These are phyloP conservation scores for Chlamydomonas sp. DNA, from an alignment of 139 green algal genomes.

Conservation along the genomic window DNA sequence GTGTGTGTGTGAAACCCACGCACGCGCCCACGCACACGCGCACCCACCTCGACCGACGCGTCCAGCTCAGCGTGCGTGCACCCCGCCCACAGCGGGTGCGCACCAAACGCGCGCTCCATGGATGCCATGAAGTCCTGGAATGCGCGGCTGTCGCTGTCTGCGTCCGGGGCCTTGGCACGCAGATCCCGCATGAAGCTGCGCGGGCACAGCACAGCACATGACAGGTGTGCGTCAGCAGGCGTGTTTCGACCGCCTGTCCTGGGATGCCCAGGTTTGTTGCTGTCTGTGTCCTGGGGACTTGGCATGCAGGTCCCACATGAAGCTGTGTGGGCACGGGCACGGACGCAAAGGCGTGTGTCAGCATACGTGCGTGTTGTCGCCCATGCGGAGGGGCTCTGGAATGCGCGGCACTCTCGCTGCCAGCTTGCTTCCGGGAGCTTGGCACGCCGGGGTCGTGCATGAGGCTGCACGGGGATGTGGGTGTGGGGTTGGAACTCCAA, in stretches of 20 bases:
- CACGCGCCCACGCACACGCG: too few relatives aligned
- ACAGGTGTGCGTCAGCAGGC: neutral
- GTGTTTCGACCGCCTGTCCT: neutral
- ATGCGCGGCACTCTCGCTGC: too few relatives aligned
- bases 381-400: too few relatives aligned
- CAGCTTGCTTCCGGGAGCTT: too few relatives aligned
- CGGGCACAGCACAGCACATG: neutral
- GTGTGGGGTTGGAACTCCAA: too few relatives aligned
- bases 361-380: too few relatives aligned
- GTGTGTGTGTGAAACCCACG: too few relatives aligned
- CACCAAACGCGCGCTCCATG: constrained; percentile 66
- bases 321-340: too few relatives aligned
- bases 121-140: constrained; percentile 68
- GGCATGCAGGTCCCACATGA: neutral
- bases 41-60: constrained; percentile 60
- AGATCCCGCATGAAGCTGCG: constrained; percentile 53
- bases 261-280: neutral
- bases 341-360: too few relatives aligned
- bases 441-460: too few relatives aligned
- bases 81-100: constrained; percentile 76
- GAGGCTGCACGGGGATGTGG: too few relatives aligned
- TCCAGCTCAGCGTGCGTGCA: constrained; percentile 53
- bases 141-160: constrained; percentile 28
- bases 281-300: constrained; percentile 36
- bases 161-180: constrained; percentile 18